Evolutionary conservation across 257 asterid genomes (phyloP), one percentile per base, ranked within the genome.

Genomic region (Nemophila menziesii): DNA sequence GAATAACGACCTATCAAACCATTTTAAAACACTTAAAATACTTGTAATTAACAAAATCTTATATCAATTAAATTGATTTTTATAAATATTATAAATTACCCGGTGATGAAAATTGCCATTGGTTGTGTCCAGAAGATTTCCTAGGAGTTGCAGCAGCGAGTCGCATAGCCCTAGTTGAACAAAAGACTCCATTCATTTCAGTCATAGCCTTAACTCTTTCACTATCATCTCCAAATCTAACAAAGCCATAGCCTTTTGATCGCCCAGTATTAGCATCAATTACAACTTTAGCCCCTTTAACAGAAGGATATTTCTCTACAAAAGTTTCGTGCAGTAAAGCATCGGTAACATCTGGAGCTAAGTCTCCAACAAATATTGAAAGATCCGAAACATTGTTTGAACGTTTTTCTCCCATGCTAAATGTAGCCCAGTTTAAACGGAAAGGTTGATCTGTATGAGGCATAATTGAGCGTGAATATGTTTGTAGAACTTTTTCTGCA

Each of bases 361-460:
- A 72, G 65, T 87, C 97, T 60, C 95, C 93, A 26, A 83, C 95
- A 65, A 87, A 87, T 57, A 87, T 79, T 9, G 93, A 82, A 43
- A 79, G 85, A 61, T 82, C 97, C 10, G 97, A 82, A 50, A 82
- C 82, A 8, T 70, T 79, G 48, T 75, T 86, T 16, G 92, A 54
- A 16, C 87, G 82, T 40, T 77, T 82, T 33, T 87, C 97, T 5
- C 97, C 93, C 74, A 72, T 75, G 92, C 97, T 86, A 63, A 82
- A 86, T 47, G 93, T 67, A 23, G 97, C 97, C 97, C 97, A 87
- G 56, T 87, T 87, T 66, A 87, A 56, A 41, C 92, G 93, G 65
- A 87, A 87, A 46, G 66, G 77, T 41, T 82, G 97, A 16, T 79
- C 93, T 1, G 87, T 60, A 66, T 75, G 79, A 5, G 97, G 97